Percentiles rank a stretch among this genome's conserved stretches.
These are phyloP conservation scores for Sclerospora graminicola DNA, from an alignment of 352 stramenopile species.

Conservation along the genomic window DNA sequence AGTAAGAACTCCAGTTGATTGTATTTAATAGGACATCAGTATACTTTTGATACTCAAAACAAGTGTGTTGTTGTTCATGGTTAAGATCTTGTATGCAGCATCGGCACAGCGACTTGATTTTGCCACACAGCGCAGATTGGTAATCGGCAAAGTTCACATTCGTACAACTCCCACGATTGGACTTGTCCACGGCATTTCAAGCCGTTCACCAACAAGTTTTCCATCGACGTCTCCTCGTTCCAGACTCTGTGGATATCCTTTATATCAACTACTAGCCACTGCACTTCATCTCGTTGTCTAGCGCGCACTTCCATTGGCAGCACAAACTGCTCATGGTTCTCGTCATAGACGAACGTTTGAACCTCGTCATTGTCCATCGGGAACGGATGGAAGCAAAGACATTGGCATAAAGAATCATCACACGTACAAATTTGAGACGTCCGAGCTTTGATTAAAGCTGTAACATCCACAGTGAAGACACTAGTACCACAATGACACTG, in stretches of 20 bases:
- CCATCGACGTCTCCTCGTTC: too few relatives aligned
- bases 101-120: conserved; percentile 16
- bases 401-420: too few relatives aligned
- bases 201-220: too few relatives aligned
- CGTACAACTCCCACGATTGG: conserved; percentile 31
- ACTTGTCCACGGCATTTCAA: too few relatives aligned
- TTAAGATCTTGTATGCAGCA: neutral
- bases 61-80: too few relatives aligned
- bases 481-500: conserved; percentile 38
- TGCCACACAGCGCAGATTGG: conserved; percentile 20
- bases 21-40: conserved; percentile 32
- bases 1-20: conserved; percentile 19
- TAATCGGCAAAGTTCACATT: conserved; percentile 34
- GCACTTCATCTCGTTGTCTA: conserved; percentile 11
- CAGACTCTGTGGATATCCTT: too few relatives aligned
- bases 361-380: too few relatives aligned
- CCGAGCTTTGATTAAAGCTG: conserved; percentile 8
- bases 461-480: conserved; percentile 23
- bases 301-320: conserved; percentile 23
- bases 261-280: conserved; percentile 27
- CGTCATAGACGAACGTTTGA: too few relatives aligned
- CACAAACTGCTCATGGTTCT: conserved; percentile 27
- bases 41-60: conserved; percentile 5
- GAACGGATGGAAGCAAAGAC: too few relatives aligned
- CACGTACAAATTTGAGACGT: conserved; percentile 15